Evolutionary conservation across 306 rosid genomes (phyloP).

Genomic region (Senna siamea): DNA sequence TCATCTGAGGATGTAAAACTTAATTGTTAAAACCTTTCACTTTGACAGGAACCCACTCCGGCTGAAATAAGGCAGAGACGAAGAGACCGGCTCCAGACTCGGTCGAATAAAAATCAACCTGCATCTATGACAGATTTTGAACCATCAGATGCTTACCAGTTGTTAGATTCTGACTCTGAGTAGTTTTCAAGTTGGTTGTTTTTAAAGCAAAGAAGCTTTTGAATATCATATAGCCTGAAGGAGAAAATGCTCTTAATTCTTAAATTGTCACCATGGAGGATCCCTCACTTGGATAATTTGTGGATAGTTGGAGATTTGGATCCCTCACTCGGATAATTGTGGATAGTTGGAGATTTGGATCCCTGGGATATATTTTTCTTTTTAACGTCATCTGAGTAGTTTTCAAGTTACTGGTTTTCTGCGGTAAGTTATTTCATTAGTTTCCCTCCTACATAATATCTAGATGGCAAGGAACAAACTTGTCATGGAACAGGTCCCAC

Average conservation of each 20-base stretch:
- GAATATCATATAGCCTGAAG: conserved; percentile 21
- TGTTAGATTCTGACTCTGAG: conserved; percentile 80
- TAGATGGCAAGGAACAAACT: no score
- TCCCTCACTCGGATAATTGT: neutral
- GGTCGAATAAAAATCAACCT: conserved; percentile 38
- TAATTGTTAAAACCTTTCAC: neutral
- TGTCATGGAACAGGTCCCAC: no score
- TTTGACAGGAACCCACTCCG: conserved; percentile 42
- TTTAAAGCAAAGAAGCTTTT: conserved; percentile 21
- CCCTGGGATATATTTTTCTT: neutral
- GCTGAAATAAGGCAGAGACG: conserved; percentile 51
- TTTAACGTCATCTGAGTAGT: no score
- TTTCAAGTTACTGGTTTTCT: no score
- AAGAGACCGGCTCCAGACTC: conserved; percentile 42
- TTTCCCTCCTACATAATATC: no score
- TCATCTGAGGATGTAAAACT: neutral
- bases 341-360: neutral
- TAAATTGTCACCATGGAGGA: conserved; percentile 9
- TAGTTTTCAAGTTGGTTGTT: conserved; percentile 38
- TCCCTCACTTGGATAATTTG: neutral
- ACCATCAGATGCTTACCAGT: conserved; percentile 70
- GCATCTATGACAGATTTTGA: conserved; percentile 72
- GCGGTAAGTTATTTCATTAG: no score
- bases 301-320: neutral
- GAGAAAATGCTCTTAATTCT: conserved; percentile 2